These are phyloP conservation scores for Croton setiger DNA, from an alignment of 441 rosid genomes.

Conservation along the genomic window DNA sequence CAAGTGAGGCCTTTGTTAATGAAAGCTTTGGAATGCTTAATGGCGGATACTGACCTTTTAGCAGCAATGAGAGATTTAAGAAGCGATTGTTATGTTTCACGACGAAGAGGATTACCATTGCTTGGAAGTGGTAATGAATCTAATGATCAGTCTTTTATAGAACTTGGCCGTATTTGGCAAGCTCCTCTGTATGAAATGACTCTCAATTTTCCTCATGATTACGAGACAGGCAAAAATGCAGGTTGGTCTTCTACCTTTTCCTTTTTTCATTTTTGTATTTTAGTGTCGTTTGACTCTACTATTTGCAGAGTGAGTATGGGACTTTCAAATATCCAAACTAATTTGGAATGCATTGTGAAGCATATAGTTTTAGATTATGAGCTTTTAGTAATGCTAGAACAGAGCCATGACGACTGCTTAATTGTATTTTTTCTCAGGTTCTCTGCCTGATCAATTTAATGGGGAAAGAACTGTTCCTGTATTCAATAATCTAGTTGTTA, in stretches of 20 bases:
- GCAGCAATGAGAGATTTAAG: conserved; percentile 39
- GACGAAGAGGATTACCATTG: conserved; percentile 10
- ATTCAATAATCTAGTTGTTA: conserved; percentile 54
- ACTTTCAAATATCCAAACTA: not conserved
- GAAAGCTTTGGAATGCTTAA: conserved; percentile 52
- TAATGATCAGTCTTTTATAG: conserved; percentile 44
- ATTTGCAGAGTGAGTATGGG: not conserved
- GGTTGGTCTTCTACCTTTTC: conserved; percentile 23
- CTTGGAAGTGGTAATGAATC: not conserved
- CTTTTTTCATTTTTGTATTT: not conserved
- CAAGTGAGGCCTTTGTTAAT: conserved; percentile 46
- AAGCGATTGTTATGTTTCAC: conserved; percentile 25
- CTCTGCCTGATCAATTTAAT: conserved; percentile 15
- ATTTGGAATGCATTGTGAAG: not conserved
- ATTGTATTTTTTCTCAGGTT: conserved; percentile 31
- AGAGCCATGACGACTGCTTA: not conserved
- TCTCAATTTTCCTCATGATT: conserved; percentile 34
- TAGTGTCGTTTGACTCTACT: not conserved
- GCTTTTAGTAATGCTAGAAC: not conserved
- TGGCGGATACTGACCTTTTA: conserved; percentile 43
- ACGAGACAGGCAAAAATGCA: conserved; percentile 17
- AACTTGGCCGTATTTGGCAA: conserved; percentile 77
- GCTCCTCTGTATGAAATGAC: conserved; percentile 76
- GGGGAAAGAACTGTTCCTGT: conserved; percentile 41
- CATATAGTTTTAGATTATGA: not conserved